Conservation (phyloP, 2,329 filamentous ascomycete genomes). For the Coniella vitis region DNA sequence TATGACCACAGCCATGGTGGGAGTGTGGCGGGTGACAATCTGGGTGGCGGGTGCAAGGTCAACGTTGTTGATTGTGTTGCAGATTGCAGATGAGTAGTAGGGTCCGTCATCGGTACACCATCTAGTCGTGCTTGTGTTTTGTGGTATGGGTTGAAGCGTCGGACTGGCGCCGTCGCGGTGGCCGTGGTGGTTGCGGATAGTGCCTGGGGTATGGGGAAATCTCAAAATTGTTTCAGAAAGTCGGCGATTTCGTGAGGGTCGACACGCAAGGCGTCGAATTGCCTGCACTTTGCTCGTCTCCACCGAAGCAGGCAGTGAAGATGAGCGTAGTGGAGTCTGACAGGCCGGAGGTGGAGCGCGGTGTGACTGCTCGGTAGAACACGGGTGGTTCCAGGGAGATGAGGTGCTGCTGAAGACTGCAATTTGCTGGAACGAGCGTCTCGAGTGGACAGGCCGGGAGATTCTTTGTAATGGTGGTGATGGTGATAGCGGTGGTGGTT, state of each 20-base stretch:
- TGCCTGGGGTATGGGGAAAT: not conserved
- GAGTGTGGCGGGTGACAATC: conserved; percentile 17
- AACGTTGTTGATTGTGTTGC: conserved; percentile 20
- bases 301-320: conserved; percentile 8
- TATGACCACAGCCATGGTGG: conserved; percentile 49
- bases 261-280: not conserved
- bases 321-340: conserved; percentile 7
- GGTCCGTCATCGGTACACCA: conserved; percentile 20
- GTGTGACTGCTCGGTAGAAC: conserved; percentile 2
- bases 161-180: not conserved
- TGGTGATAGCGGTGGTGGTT: not conserved
- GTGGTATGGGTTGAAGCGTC: not conserved
- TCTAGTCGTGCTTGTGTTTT: conserved; percentile 5
- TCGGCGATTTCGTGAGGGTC: not conserved
- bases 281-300: conserved; percentile 2
- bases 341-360: conserved; percentile 7
- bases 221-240: not conserved
- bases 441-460: conserved; percentile 10
- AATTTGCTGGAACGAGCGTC: conserved; percentile 8
- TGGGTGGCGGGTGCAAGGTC: conserved; percentile 22
- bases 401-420: not conserved
- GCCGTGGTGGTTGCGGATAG: not conserved
- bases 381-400: conserved; percentile 1
- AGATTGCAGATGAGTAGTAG: not conserved
- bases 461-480: not conserved